Evolutionary conservation across 345 rosid species (phyloP), one percentile per base, ranked within the genome.

Genomic region (Arabis hirsuta): DNA sequence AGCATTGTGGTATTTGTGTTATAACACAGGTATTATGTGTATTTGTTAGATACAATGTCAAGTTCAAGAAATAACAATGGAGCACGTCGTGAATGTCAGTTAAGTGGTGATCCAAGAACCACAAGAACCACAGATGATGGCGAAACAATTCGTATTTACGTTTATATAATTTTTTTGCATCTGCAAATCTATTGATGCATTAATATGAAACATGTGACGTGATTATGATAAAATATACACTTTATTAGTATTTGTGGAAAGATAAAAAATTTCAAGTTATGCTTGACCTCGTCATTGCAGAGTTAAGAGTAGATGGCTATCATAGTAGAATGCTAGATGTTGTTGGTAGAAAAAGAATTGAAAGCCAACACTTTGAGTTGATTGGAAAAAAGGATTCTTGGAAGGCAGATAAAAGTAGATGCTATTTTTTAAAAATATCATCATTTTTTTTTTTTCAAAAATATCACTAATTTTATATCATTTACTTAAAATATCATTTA

Each of bases 221-320:
- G 16, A 57, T 5, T 57, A 57, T 38, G 16, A 16, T 27, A 57
- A 57, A 19, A 36, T 36, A 20, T 57, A 6, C 38, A 57, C 42
- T 16, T 36, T 56, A 57, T 16, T 16, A 16, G 45, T 57, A 57
- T 16, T 8, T 36, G 8, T 34, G 62, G 62, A 57, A 57, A 14
- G 62, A 57, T 57, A 57, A 36, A 12, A 57, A 20, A 38, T 57
- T 29, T 6, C 31, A 57, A 57, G 46, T 19, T 36, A 38, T 57
- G 62, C 46, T 26, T 26, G 27, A 26, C 27, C 27, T 26, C 27
- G 27, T 26, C 27, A 26, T 26, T 26, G 27, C 27, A 3, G 27
- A 26, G 27, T 26, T 38, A 38, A 38, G 9, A 38, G 31, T 16
- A 22, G 45, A 38, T 38, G 46, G 19, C 4, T 38, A 57, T 5